A percentile compares a stretch with the other conserved stretches of the same genome.
Evolutionary conservation across 208 protist species (phyloP).

Genomic region (Leishmania mexicana): DNA sequence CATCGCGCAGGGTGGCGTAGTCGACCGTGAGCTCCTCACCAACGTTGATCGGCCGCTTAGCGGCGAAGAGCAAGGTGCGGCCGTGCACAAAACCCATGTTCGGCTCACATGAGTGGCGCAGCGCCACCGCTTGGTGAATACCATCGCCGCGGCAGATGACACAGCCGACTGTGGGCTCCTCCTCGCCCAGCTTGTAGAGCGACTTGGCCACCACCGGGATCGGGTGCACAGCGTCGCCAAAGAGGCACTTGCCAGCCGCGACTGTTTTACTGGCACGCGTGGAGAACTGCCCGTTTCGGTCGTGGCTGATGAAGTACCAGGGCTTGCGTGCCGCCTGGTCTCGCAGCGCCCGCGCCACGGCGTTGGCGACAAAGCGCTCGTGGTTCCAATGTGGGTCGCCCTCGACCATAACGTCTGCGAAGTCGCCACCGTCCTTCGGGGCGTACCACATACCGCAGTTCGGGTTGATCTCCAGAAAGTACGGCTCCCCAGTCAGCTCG

Average conservation of each 20-base stretch:
- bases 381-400: constrained; percentile 81
- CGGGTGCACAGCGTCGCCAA: constrained; percentile 68
- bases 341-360: constrained; percentile 55
- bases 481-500: constrained; percentile 56
- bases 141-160: constrained; percentile 76
- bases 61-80: constrained; percentile 71
- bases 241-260: constrained; percentile 66
- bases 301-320: constrained; percentile 89
- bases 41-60: constrained; percentile 78
- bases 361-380: constrained; percentile 75
- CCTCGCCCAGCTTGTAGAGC: constrained; percentile 76
- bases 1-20: constrained; percentile 83
- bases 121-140: constrained; percentile 68
- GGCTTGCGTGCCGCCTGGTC: constrained; percentile 72
- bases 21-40: constrained; percentile 91
- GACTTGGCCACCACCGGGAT: constrained; percentile 78
- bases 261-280: constrained; percentile 79
- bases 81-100: constrained; percentile 89
- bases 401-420: constrained; percentile 85
- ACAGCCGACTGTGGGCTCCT: constrained; percentile 74
- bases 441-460: constrained; percentile 93
- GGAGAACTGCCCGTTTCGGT: constrained; percentile 78
- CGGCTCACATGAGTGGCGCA: constrained; percentile 91
- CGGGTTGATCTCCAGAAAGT: constrained; percentile 92
- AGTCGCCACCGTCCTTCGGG: constrained; percentile 82